phyloP scores from a whole-genome alignment of 2,329 filamentous ascomycete genomes.

The Neoarthrinium moseri region DNA sequence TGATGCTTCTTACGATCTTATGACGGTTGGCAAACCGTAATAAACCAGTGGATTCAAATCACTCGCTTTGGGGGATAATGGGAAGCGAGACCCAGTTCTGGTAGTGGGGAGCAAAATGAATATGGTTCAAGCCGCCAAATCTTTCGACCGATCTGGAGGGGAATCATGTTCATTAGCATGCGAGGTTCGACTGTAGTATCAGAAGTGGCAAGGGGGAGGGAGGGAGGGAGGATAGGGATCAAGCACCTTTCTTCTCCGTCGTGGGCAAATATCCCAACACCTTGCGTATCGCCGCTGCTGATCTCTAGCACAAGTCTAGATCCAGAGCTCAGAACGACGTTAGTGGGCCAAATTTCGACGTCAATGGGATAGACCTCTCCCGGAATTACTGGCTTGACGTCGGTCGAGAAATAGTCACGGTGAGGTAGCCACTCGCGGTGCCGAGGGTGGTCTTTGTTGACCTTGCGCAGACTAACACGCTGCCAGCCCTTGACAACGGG shows the following conservation, averaged over 20 bases:
- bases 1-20: too few relatives aligned
- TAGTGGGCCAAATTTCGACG: constrained; percentile 64
- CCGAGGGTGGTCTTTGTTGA: constrained; percentile 46
- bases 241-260: constrained; percentile 34
- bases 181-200: too few relatives aligned
- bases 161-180: too few relatives aligned
- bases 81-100: too few relatives aligned
- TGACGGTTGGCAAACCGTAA: too few relatives aligned
- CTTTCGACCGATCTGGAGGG: constrained; percentile 40
- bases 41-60: too few relatives aligned
- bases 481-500: constrained; percentile 66
- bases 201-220: too few relatives aligned
- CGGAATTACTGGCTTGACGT: constrained; percentile 51
- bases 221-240: too few relatives aligned
- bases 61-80: too few relatives aligned
- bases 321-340: constrained; percentile 51
- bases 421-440: constrained; percentile 54
- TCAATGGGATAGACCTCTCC: constrained; percentile 59
- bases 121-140: constrained; percentile 42
- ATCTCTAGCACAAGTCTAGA: constrained; percentile 46
- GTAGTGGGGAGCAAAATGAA: too few relatives aligned
- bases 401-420: constrained; percentile 56
- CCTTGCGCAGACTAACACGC: constrained; percentile 55
- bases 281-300: constrained; percentile 47
- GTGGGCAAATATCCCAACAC: constrained; percentile 47